A percentile compares a stretch with the other conserved stretches of the same genome.
Evolutionary conservation across 352 stramenopile genomes (phyloP).

Genomic region (Globisporangium irregulare): DNA sequence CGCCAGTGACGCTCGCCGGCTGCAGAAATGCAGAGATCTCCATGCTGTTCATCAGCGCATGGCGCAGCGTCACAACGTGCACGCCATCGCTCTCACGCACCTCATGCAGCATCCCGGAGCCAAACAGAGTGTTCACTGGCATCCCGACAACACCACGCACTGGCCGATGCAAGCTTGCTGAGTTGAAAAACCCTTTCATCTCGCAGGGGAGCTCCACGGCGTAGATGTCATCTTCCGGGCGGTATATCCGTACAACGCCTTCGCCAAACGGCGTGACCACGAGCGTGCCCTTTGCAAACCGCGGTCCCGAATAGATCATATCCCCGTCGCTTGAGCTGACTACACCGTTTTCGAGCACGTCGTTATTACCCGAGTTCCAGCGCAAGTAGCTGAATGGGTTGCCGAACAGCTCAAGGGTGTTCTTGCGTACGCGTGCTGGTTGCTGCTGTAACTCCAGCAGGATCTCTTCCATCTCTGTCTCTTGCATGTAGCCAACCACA

Average conservation of each 20-base stretch:
- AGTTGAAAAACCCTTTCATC: constrained; percentile 53
- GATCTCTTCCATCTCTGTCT: constrained; percentile 30
- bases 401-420: constrained; percentile 69
- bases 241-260: constrained; percentile 46
- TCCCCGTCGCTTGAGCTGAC: neutral
- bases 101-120: constrained; percentile 57
- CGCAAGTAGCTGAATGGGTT: constrained; percentile 72
- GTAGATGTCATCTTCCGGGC: constrained; percentile 53
- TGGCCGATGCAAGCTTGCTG: constrained; percentile 23
- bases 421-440: constrained; percentile 30
- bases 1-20: constrained; percentile 41
- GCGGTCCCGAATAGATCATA: neutral
- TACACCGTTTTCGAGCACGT: constrained; percentile 9
- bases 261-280: constrained; percentile 71
- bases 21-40: constrained; percentile 68
- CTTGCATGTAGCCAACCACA: constrained; percentile 54
- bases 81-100: constrained; percentile 64
- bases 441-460: constrained; percentile 17
- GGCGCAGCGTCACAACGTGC: constrained; percentile 64
- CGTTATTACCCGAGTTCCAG: constrained; percentile 28
- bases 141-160: constrained; percentile 56
- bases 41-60: constrained; percentile 38
- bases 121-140: constrained; percentile 65
- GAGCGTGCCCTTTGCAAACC: constrained; percentile 44
- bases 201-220: constrained; percentile 35